Percentiles rank a stretch among this genome's conserved stretches.
phyloP scores from a whole-genome alignment of 768 basidiomycete genomes.

The Cantharellus cinnabarinus region DNA sequence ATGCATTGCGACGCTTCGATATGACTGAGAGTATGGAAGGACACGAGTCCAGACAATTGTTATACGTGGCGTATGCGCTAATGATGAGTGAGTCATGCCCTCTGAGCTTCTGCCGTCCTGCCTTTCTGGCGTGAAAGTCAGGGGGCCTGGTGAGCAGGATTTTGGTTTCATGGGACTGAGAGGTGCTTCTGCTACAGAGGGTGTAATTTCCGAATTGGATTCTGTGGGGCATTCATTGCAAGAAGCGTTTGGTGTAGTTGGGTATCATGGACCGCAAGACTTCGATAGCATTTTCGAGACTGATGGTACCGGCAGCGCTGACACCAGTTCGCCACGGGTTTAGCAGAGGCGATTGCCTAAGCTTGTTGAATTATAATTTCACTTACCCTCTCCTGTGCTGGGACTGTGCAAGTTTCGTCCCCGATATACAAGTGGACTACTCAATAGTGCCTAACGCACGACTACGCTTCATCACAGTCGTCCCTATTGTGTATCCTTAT shows the following conservation, averaged over 20 bases:
- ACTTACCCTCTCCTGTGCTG: too few relatives aligned
- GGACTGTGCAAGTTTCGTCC: too few relatives aligned
- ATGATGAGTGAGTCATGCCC: conserved; percentile 42
- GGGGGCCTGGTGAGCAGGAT: background rate
- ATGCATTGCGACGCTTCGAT: conserved; percentile 67
- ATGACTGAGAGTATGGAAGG: conserved; percentile 60
- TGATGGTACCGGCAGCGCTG: background rate
- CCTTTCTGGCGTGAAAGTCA: background rate
- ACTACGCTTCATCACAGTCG: too few relatives aligned
- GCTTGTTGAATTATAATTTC: too few relatives aligned
- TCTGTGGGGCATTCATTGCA: conserved; percentile 63
- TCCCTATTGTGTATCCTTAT: too few relatives aligned
- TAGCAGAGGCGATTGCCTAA: too few relatives aligned
- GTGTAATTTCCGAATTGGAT: conserved; percentile 79
- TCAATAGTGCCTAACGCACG: too few relatives aligned
- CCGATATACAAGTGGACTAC: too few relatives aligned
- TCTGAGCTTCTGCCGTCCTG: background rate
- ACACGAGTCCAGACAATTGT: conserved; percentile 43
- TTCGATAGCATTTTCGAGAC: conserved; percentile 56
- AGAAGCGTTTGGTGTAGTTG: conserved; percentile 82
- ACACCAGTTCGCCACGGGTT: too few relatives aligned
- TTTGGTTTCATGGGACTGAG: background rate
- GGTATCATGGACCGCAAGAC: conserved; percentile 45
- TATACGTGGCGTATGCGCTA: conserved; percentile 86
- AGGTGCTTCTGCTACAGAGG: conserved; percentile 20